Evolutionary conservation across 805 yeast species (phyloP), one percentile per base, ranked within the genome.

Genomic region (Saccharomycopsis amapae): DNA sequence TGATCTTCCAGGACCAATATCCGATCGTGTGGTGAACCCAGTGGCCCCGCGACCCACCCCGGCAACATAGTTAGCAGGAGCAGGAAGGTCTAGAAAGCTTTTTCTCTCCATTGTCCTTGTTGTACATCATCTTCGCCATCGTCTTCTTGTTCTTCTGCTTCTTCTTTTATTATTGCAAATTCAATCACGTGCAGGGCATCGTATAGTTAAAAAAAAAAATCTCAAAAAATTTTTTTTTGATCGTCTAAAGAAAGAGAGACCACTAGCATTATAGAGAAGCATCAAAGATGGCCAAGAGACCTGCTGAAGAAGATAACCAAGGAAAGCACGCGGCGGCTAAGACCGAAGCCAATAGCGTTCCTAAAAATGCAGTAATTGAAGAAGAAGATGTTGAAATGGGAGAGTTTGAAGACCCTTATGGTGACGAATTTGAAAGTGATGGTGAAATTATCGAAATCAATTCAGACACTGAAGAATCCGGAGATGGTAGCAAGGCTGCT

Each of bases 11-110:
- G 70, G 65, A 0, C 86, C 86, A 13, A 83, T 61, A 51, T 83
- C 94, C 1, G 93, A 86, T 48, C 87, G 74, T 0, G 96, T 87
- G 0, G 89, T 79, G 62, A 93, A 89, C 4, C 97, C 97, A 1
- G 85, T 76, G 1, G 97, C 97, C 23, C 98, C 98, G 58, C 98
- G 71, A 0, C 97, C 97, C 5, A 88, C 64, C 22, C 98, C 98
- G 2, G 97, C 83, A 34, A 88, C 75, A 59, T 90, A 90, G 4
- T 94, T 95, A 1, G 82, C 75, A 0, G 98, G 98, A 1, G 97
- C 82, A 50, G 79, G 78, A 65, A 84, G 86, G 57, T 83, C 87
- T 40, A 90, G 67, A 62, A 93, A 93, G 4, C 77, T 66, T 50
- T 72, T 73, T 46, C 78, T 60, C 25, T 75, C 76, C 81, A 72